Conservation (phyloP, 805 yeast genomes). For the Wilhelminamyces savonicus region DNA sequence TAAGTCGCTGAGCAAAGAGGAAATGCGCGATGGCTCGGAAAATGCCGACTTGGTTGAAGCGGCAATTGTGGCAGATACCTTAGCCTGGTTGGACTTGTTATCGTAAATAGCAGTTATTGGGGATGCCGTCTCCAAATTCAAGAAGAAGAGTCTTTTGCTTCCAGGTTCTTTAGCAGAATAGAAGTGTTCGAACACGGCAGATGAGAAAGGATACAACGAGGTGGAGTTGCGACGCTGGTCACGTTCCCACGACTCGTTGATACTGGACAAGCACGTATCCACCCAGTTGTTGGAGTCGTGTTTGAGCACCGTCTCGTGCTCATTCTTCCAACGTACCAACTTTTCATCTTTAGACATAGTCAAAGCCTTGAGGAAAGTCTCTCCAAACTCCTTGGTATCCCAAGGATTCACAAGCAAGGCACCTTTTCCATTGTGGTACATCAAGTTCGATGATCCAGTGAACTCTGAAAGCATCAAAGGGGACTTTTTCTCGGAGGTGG, state of each 20-base stretch:
- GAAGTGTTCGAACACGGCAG: conserved; percentile 25
- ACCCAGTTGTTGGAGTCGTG: conserved; percentile 81
- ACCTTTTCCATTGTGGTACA: conserved; percentile 48
- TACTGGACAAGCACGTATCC: conserved; percentile 43
- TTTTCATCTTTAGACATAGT: conserved; percentile 60
- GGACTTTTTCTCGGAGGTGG: conserved; percentile 63
- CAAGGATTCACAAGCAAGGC: conserved; percentile 86
- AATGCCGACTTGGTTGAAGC: conserved; percentile 15
- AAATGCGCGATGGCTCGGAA: conserved; percentile 57
- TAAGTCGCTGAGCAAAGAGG: conserved; percentile 54
- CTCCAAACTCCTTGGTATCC: conserved; percentile 65
- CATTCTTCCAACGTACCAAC: conserved; percentile 51
- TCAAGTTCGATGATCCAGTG: conserved; percentile 85
- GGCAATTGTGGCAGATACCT: conserved; percentile 19
- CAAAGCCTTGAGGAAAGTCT: conserved; percentile 58
- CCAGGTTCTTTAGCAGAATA: conserved; percentile 12
- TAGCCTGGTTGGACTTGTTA: conserved; percentile 5
- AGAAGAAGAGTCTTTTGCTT: conserved; percentile 42
- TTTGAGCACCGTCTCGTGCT: conserved; percentile 51
- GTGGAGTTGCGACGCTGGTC: conserved; percentile 21
- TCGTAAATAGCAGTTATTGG: conserved; percentile 9
- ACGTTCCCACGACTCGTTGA: conserved; percentile 37
- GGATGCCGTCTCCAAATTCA: conserved; percentile 45
- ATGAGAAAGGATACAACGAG: conserved; percentile 24
- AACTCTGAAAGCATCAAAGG: conserved; percentile 88